Conservation (phyloP, 1,284 basidiomycete genomes). For the Vanrija pseudolonga region DNA sequence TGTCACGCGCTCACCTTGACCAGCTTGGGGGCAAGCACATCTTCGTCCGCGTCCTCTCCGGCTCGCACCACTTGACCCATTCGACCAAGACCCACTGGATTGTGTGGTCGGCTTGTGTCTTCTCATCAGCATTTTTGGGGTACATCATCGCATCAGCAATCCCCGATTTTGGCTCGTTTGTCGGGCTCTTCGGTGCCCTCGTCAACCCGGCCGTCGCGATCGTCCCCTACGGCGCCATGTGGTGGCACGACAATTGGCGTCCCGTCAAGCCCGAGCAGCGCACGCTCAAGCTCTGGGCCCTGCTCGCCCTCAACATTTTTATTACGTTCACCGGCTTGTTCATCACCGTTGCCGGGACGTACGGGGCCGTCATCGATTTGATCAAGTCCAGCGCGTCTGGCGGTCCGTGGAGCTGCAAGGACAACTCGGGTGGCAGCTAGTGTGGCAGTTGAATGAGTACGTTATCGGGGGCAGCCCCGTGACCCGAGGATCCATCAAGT, state of each 20-base stretch:
- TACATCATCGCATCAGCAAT: conserved; percentile 36
- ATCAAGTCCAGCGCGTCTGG: conserved; percentile 18
- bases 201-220: conserved; percentile 31
- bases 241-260: conserved; percentile 28
- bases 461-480: too few species aligned
- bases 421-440: conserved; percentile 23
- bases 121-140: conserved; percentile 21
- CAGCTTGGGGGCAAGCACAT: conserved; percentile 37
- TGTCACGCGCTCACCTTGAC: conserved; percentile 18
- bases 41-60: conserved; percentile 32
- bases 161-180: conserved; percentile 29
- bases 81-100: conserved; percentile 32
- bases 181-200: conserved; percentile 34
- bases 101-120: conserved; percentile 26
- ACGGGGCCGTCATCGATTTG: conserved; percentile 33
- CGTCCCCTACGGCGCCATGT: conserved; percentile 28
- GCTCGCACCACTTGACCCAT: conserved; percentile 25
- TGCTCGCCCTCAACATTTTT: conserved; percentile 13
- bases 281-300: conserved; percentile 6
- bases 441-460: too few species aligned
- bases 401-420: conserved; percentile 34
- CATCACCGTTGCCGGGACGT: conserved; percentile 31
- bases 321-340: conserved; percentile 26
- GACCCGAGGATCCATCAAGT: too few species aligned
- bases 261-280: not conserved